Evolutionary conservation across 2,329 filamentous ascomycete species (phyloP), one percentile per base, ranked within the genome.

Genomic region (Neoscytalidium dimidiatum): DNA sequence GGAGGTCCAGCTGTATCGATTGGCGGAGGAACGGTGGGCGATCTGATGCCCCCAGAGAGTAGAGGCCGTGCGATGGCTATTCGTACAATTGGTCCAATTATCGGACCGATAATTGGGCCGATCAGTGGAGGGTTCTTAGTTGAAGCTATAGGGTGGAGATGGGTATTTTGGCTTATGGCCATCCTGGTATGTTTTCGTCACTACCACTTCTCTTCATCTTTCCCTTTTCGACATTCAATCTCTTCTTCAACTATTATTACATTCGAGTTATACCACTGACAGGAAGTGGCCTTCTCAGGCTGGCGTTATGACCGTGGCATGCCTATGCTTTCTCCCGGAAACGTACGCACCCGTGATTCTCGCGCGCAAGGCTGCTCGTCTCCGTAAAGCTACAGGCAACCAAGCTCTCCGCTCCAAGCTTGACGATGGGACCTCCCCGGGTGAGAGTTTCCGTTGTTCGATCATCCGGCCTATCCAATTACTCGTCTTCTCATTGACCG

Each of bases 401-500:
- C 66, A 66, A 3, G 67, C 74, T 29, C 73, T 82, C 1, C 76
- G 75, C n/a, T 80, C 80, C 0, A 79, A 77, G 62, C 73, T 81
- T 49, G 77, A 81, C 44, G 70, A 70, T 4, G 73, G 75, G 0
- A 71, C 83, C 6, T 67, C 77, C 0, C 72, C 75, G 3, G 73
- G 70, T 19, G 74, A 81, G 35, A 71, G 82, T 53, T 81, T 84
- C 69, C 67, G 74, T 14, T 77, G 75, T 13, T 76, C 79, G 38
- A 80, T 85, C 66, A 72, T 81, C 5, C 79, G 89, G 2, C 86
- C 86, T 0, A 84, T 84, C 26, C 85, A 85, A 71, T 82, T 89
- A 68, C 79, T 86, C 29, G 76, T 90, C 35, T 77, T 84, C 26
- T 86, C 84, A n/a, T 81, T 87, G 0, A 85, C 86, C 56, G 80